Base-by-base conservation (phyloP, 371 early-diverging fungal species). In the Dinochytrium kinnereticum region DNA sequence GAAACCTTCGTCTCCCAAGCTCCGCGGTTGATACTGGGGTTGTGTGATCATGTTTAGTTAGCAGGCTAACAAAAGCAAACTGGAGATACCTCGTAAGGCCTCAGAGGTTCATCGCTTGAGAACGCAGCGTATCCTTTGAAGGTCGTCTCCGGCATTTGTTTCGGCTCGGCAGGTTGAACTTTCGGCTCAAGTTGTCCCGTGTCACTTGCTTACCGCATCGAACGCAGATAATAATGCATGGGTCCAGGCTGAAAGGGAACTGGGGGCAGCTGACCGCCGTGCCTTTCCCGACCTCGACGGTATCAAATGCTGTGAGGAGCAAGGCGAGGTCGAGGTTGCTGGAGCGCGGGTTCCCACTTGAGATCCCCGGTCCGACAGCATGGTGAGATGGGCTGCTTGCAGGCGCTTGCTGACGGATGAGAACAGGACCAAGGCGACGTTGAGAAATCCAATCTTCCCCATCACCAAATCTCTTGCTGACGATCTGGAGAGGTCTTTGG, bases 1-100 rank as follows among this genome's bases (percentile, higher is more conserved):
- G n/a, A n/a, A 7, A 53, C 55, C 55, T 61, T 61, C 61, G 61
- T 61, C 61, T 31, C 76, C 77, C 21, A 79, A 66, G n/a, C 74
- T 71, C 2, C 72, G 55, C 10, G 80, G 75, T 15, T 73, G 61
- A 72, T 72, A 78, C 68, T 51, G 10, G n/a, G n/a, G n/a, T 44
- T 10, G 49, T 21, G 49, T 21, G 21, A 44, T 44, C 21, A 10
- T 13, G 49, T 44, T 10, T 44, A 13, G 49, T 21, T 13, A 13
- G 49, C 21, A 10, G 49, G 49, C 49, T 44, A 13, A 44, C 49
- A 21, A 21, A 44, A 44, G 49, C 49, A 44, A 28, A 17, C 13
- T 55, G n/a, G n/a, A n/a, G n/a, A n/a, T 30, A 55, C 57, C 57
- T 55, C 38, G 34, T 24, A 64, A 2, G 38, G 30, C 26, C 19